A percentile compares a stretch with the other conserved stretches of the same genome.
Evolutionary conservation across 306 rosid genomes (phyloP).

Genomic region (Bauhinia variegata): DNA sequence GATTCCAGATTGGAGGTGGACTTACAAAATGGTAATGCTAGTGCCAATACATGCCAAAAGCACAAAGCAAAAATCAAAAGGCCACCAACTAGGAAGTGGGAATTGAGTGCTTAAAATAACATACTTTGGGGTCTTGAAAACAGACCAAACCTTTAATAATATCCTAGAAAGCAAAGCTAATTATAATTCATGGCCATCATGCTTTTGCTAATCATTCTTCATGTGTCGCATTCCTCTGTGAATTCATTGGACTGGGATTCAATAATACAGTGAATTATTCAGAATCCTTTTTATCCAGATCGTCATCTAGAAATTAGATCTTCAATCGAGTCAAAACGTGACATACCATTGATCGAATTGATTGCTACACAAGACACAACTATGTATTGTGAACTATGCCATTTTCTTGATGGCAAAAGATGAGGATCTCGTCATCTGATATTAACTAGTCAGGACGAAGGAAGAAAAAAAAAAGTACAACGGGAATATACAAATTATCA

Average conservation of each 20-base stretch:
- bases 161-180: conserved; percentile 17
- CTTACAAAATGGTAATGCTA: conserved; percentile 21
- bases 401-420: no score
- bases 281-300: conserved; percentile 43
- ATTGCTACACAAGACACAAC: no score
- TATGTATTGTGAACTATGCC: no score
- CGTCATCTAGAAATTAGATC: conserved; percentile 24
- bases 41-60: conserved; percentile 45
- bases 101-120: conserved; percentile 40
- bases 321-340: no score
- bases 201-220: conserved; percentile 35
- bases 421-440: no score
- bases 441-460: background rate
- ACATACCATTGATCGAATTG: no score
- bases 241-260: conserved; percentile 29
- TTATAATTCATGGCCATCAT: conserved; percentile 2
- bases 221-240: conserved; percentile 34
- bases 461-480: background rate
- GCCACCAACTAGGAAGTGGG: conserved; percentile 37
- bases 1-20: conserved; percentile 54
- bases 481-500: no score
- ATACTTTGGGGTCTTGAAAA: conserved; percentile 33
- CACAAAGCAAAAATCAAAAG: conserved; percentile 43
- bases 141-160: conserved; percentile 22
- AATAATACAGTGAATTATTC: conserved; percentile 44